phyloP scores from a whole-genome alignment of 805 yeast genomes.

The Saccharomycopsis sp. region DNA sequence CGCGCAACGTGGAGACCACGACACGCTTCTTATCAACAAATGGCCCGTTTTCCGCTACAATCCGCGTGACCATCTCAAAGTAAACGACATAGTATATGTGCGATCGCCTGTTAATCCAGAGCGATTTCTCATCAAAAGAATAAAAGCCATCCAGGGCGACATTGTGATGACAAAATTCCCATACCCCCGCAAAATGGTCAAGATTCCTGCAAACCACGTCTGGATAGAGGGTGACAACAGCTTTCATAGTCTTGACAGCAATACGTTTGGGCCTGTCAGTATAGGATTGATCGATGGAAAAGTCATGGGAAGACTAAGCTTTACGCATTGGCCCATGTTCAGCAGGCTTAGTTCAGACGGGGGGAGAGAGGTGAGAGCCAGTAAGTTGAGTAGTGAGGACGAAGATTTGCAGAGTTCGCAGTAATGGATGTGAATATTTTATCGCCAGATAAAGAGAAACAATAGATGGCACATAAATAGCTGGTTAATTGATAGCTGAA shows the following conservation, averaged over 20 bases:
- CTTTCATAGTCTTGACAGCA: slow-evolving; percentile 74
- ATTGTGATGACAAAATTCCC: slow-evolving; percentile 52
- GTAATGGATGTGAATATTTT: no score
- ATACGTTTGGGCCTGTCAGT: slow-evolving; percentile 83
- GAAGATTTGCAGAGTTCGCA: no score
- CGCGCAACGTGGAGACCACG: slow-evolving; percentile 44
- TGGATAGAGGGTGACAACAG: slow-evolving; percentile 96
- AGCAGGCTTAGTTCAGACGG: slow-evolving; percentile 44
- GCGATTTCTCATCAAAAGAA: slow-evolving; percentile 68
- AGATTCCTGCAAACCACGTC: slow-evolving; percentile 70
- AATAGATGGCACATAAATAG: no score
- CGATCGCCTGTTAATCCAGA: slow-evolving; percentile 79
- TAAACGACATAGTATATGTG: slow-evolving; percentile 71
- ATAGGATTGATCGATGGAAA: slow-evolving; percentile 75
- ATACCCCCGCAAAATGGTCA: slow-evolving; percentile 56
- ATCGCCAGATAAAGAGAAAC: not conserved
- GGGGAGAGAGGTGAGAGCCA: slow-evolving; percentile 44
- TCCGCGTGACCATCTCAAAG: slow-evolving; percentile 32
- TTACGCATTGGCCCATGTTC: slow-evolving; percentile 26
- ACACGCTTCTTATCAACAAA: slow-evolving; percentile 61
- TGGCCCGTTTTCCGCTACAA: slow-evolving; percentile 40
- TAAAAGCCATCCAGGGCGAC: slow-evolving; percentile 73
- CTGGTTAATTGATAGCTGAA: no score
- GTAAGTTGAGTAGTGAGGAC: slow-evolving; percentile 2
- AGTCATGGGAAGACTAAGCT: slow-evolving; percentile 65